Evolutionary conservation across 768 basidiomycete species (phyloP).

Genomic region (Termitomyces bulborhizus): DNA sequence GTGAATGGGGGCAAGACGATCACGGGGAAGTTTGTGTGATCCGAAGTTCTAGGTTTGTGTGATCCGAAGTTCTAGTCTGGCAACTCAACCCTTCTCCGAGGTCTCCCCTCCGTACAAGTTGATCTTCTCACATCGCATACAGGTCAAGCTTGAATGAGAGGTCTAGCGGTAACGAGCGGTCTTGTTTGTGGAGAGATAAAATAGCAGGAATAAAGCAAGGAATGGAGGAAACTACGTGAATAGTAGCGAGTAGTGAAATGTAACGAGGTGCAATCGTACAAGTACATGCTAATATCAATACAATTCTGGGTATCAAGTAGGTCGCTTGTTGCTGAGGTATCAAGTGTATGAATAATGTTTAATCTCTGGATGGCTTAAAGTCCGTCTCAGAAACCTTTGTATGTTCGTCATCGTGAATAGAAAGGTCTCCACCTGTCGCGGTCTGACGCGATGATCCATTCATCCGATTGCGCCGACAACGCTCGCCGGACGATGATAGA

Average conservation of each 20-base stretch:
- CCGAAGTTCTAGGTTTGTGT: background rate
- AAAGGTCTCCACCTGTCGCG: background rate
- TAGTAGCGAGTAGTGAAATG: background rate
- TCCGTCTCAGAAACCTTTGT: background rate
- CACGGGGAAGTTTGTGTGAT: no score
- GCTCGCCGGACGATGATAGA: slow-evolving; percentile 23
- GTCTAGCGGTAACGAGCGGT: background rate
- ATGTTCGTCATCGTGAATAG: background rate
- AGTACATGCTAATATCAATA: slow-evolving; percentile 8
- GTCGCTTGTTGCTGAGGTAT: background rate
- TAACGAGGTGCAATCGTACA: background rate
- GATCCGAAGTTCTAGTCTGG: background rate
- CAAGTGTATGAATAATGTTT: background rate
- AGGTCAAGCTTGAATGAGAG: no score
- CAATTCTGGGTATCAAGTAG: slow-evolving; percentile 4
- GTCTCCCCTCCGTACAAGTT: no score
- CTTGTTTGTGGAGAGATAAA: background rate
- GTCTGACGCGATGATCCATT: slow-evolving; percentile 11
- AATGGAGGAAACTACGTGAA: background rate
- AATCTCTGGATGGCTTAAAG: background rate
- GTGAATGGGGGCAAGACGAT: no score
- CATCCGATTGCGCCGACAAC: slow-evolving; percentile 6
- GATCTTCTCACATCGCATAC: no score
- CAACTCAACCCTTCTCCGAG: no score
- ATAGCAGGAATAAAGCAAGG: background rate